Percentiles rank a stretch among this genome's conserved stretches.
Conservation (phyloP, 208 protist genomes). For the Perkinsela sp. region DNA sequence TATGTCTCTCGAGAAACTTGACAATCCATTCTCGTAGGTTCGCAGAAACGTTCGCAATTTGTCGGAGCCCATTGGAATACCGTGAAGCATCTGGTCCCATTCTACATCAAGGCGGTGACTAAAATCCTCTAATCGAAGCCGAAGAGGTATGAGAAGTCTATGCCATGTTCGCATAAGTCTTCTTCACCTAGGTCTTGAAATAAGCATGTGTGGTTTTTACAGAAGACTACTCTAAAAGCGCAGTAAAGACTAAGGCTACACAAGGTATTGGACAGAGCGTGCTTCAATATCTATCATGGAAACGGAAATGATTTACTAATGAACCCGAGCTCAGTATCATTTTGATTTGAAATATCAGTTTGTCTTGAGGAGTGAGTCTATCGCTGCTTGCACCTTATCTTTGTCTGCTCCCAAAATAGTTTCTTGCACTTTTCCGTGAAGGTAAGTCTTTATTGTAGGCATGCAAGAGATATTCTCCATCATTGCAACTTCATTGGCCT, state of each 20-base stretch:
- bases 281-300: too few species aligned
- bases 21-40: background rate
- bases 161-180: too few species aligned
- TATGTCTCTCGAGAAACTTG: background rate
- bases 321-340: too few species aligned
- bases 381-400: background rate
- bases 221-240: too few species aligned
- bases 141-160: too few species aligned
- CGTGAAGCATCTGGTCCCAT: background rate
- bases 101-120: background rate
- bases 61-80: background rate
- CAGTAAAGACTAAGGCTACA: too few species aligned
- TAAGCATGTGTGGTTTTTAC: too few species aligned
- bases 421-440: background rate
- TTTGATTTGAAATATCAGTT: too few species aligned
- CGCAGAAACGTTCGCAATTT: background rate
- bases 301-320: too few species aligned
- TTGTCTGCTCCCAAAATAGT: background rate
- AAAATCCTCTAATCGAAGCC: background rate
- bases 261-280: too few species aligned
- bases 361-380: background rate
- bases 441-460: background rate
- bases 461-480: background rate
- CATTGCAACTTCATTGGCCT: background rate
- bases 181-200: too few species aligned